Base-by-base conservation (phyloP, 164 flowering plant species). In the Nymphaea colorata region DNA sequence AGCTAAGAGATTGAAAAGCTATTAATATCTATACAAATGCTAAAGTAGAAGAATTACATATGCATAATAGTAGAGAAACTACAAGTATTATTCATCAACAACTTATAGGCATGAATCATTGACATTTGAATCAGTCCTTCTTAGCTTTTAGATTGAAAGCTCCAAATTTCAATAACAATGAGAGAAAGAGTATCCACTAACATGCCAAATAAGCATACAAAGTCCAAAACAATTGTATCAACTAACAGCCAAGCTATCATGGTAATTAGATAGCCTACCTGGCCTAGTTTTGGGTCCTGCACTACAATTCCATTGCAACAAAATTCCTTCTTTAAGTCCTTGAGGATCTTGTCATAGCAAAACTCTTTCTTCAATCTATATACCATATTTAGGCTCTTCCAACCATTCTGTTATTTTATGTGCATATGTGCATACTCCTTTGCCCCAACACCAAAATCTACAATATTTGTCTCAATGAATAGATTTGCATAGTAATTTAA, bases 371-470 rank as follows among this genome's bases (percentile, higher is more conserved):
- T 44, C 68, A 66, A 51, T 4, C 68, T 59, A 10, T 45, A 43
- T 4, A 66, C 60, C 12, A 41, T 66, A 17, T 55, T 47, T 41
- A 45, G 53, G 59, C 59, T 47, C 68, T 66, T 66, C 43, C 87
- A 79, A 67, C 87, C 87, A 71, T 84, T 84, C 36, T 83, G 79
- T 68, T 82, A 86, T 79, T 84, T 86, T 41, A 75, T 67, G 41
- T 83, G 87, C 61, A 84, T 77, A 72, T 84, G 87, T 36, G 81
- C 84, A 64, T 84, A 84, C 43, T 84, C 87, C 68, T 84, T 84
- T 43, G 87, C 5, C 68, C 83, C 85, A 72, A 82, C 83, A 60
- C 83, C 79, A 5, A 84, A 79, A 79, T 84, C 83, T 66, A 76
- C 87, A 80, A 83, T 81, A 79, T 77, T 80, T 76, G 85, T 85